phyloP scores from a whole-genome alignment of 208 protist genomes.

The Acanthamoeba sp. region DNA sequence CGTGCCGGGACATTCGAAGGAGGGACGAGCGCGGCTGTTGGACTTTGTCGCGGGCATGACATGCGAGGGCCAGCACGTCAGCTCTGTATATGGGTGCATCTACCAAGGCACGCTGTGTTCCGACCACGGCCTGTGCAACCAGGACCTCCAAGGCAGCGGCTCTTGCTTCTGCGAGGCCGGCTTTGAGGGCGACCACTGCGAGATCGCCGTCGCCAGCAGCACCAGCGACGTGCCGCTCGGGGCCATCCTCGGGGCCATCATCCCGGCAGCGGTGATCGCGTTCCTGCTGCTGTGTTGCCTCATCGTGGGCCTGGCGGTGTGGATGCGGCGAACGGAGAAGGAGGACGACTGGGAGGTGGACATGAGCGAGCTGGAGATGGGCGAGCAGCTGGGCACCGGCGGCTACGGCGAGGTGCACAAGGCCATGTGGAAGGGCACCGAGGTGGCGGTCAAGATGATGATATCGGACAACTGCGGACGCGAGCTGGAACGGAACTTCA shows the following conservation, averaged over 20 bases:
- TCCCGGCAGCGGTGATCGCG: not conserved
- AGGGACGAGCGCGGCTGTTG: not conserved
- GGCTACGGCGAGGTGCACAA: slow-evolving; percentile 52
- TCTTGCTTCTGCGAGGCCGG: not conserved
- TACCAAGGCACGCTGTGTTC: slow-evolving; percentile 14
- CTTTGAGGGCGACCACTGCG: not conserved
- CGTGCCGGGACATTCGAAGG: not conserved
- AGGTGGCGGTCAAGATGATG: slow-evolving; percentile 77
- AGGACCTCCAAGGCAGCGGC: not conserved
- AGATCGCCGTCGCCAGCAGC: not conserved
- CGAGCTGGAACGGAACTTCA: slow-evolving; percentile 79
- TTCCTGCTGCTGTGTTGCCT: not conserved
- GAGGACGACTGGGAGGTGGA: slow-evolving; percentile 62
- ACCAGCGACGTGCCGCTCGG: not conserved
- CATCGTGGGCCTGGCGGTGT: not conserved
- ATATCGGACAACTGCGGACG: not conserved
- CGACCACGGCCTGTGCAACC: slow-evolving; percentile 12
- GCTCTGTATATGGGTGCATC: slow-evolving; percentile 30
- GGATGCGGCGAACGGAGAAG: not conserved
- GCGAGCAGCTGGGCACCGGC: slow-evolving; percentile 41
- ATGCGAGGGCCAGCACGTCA: slow-evolving; percentile 38
- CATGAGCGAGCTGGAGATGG: slow-evolving; percentile 45
- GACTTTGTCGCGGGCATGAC: slow-evolving; percentile 9
- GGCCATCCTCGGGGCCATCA: not conserved
- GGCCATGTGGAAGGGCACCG: slow-evolving; percentile 62